Conservation (phyloP, 148 eudicot species). For the Rhododendron simsii region DNA sequence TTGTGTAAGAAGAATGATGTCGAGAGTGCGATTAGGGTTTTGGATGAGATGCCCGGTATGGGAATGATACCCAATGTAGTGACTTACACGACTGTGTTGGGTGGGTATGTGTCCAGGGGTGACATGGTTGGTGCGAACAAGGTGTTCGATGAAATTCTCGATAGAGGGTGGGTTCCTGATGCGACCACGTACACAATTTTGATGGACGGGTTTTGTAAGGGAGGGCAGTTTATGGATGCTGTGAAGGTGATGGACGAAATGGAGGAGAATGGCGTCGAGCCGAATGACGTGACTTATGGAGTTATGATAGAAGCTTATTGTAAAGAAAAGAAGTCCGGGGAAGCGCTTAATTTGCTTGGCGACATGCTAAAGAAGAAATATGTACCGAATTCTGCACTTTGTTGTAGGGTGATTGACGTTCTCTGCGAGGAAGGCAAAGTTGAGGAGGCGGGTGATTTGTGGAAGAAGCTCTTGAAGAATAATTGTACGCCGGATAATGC, state of each 20-base stretch:
- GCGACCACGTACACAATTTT: constrained; percentile 68
- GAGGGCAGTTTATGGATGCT: constrained; percentile 62
- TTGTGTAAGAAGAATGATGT: constrained; percentile 65
- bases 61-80: constrained; percentile 77
- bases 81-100: constrained; percentile 63
- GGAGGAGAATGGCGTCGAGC: constrained; percentile 66
- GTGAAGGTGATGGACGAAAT: constrained; percentile 85
- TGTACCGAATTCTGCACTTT: constrained; percentile 52
- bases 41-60: constrained; percentile 77
- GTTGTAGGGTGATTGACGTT: constrained; percentile 75
- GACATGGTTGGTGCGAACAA: constrained; percentile 63
- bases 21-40: constrained; percentile 48
- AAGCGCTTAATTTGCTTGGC: constrained; percentile 60
- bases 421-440: constrained; percentile 66
- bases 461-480: constrained; percentile 73
- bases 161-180: constrained; percentile 82
- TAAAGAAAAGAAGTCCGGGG: constrained; percentile 59
- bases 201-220: constrained; percentile 80
- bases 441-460: constrained; percentile 61
- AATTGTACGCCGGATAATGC: constrained; percentile 66
- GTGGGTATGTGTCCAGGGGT: constrained; percentile 56
- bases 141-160: constrained; percentile 64
- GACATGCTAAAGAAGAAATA: constrained; percentile 78
- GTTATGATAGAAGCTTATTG: constrained; percentile 87
- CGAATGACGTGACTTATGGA: constrained; percentile 72